Evolutionary conservation across 2,329 filamentous ascomycete genomes (phyloP), one percentile per base, ranked within the genome.

Genomic region (Alternaria novae-zelandiae): DNA sequence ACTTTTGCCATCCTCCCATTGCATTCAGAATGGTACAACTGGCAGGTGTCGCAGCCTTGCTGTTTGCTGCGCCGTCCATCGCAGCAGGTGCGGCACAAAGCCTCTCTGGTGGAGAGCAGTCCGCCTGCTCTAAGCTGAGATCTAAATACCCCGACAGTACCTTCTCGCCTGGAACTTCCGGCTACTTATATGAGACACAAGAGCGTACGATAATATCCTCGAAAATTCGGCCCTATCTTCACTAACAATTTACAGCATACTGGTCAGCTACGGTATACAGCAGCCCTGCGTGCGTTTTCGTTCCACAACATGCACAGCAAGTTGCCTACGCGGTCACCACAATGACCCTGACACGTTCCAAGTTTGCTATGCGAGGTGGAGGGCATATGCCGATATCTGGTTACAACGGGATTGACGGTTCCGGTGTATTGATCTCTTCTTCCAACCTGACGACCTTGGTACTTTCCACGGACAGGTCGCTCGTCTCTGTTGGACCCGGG

Each of bases 401-500:
- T 2, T 66, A 62, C 13, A 67, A 69, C 9, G 62, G 61, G 13
- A 69, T 74, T 15, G 59, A 70, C 17, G 26, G 11, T 9, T 61
- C 63, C 3, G 73, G 72, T 3, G 61, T 74, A 3, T 54, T 72
- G 11, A 28, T 75, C 0, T 68, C 68, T 2, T 57, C 41, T 1
- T 64, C 68, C 7, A 72, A 72, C 17, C 57, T 79, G 11, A 67
- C 65, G 15, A 60, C 67, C 8, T 54, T 76, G 15, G 62, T 60
- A 10, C 68, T 74, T 8, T 73, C 70, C 4, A 44, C 67, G 2
- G 74, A 77, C 64, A 68, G 71, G 47, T 57, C 68, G 2, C 61
- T 54, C 2, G 64, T 77, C 9, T 68, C 61, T 4, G 66, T 79
- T 13, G 76, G 76, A 1, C 67, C 77, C 15, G 77, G 77, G 2